Conservation (phyloP, 2,329 filamentous ascomycete genomes). For the Botryotinia convoluta region DNA sequence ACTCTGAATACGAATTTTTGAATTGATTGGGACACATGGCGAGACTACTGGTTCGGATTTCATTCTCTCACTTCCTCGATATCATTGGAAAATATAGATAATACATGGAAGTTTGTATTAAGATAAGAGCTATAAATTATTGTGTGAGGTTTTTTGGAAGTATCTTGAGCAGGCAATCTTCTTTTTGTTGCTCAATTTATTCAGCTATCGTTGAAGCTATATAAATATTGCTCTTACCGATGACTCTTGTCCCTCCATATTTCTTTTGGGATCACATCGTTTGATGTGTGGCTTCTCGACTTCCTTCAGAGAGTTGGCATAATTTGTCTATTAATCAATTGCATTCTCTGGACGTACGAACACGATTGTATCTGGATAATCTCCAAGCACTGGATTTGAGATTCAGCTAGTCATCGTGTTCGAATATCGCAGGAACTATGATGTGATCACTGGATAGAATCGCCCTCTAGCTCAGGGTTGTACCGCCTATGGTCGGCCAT, state of each 20-base stretch:
- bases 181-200: neutral
- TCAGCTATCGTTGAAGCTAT: neutral
- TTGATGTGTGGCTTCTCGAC: neutral
- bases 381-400: neutral
- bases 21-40: neutral
- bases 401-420: neutral
- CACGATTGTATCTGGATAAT: neutral
- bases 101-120: neutral
- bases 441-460: neutral
- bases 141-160: neutral
- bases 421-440: neutral
- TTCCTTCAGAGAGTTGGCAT: neutral
- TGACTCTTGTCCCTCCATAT: fast-evolving
- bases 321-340: fast-evolving
- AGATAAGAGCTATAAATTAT: neutral
- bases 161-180: neutral
- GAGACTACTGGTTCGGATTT: fast-evolving
- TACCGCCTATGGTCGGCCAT: neutral
- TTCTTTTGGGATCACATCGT: neutral
- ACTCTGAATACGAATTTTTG: no score
- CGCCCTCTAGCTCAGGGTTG: neutral
- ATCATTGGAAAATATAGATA: no score
- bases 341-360: neutral
- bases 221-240: neutral
- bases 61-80: neutral